phyloP scores from a whole-genome alignment of 2,329 filamentous ascomycete genomes.

The Colletotrichum incanum region DNA sequence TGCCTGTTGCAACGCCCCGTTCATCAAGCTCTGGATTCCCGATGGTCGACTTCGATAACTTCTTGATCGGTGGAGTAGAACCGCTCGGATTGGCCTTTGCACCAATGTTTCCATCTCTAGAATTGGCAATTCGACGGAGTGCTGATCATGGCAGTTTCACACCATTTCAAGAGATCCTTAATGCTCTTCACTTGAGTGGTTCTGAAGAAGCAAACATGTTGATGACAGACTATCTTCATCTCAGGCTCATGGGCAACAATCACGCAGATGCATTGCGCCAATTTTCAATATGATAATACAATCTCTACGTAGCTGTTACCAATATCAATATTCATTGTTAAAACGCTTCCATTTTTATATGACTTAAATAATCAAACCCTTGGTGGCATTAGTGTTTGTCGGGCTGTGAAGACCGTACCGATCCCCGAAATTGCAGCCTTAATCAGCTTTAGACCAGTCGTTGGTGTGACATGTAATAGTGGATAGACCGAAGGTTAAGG shows the following conservation, averaged over 20 bases:
- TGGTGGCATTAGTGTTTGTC: too few species aligned
- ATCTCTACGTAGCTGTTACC: too few species aligned
- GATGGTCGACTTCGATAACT: background rate
- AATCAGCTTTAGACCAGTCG: too few species aligned
- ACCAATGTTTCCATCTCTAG: background rate
- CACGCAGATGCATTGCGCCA: constrained; percentile 8
- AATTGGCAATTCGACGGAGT: background rate
- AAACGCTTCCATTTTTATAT: too few species aligned
- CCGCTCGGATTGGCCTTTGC: background rate
- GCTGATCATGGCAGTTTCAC: background rate
- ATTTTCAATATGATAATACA: too few species aligned
- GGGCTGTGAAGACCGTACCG: too few species aligned
- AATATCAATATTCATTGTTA: too few species aligned
- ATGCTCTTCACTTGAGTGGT: background rate
- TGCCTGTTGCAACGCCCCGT: background rate
- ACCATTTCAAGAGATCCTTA: background rate
- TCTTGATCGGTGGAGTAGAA: background rate
- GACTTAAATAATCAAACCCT: too few species aligned
- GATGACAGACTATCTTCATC: background rate
- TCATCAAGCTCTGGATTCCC: background rate
- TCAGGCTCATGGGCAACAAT: background rate
- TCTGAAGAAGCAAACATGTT: background rate
- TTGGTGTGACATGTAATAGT: too few species aligned
- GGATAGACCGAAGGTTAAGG: too few species aligned
- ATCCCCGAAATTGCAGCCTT: too few species aligned